Conservation (phyloP, 305 asterid genomes). For the Salvia sclarea region DNA sequence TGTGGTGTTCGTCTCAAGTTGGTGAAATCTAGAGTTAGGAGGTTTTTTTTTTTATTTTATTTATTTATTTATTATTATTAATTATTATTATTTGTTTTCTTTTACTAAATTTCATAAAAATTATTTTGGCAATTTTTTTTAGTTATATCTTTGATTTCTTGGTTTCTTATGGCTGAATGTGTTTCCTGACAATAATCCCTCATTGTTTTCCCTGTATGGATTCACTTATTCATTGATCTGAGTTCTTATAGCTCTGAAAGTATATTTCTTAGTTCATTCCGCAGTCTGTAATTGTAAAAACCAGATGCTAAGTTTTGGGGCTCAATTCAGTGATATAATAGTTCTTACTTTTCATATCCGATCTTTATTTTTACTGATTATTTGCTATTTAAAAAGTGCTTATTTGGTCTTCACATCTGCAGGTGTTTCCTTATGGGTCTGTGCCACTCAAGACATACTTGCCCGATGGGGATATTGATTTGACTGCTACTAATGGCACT, state of each 20-base stretch:
- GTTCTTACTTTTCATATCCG: not conserved
- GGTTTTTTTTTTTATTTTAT: too few relatives aligned
- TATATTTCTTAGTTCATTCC: slow-evolving; percentile 1
- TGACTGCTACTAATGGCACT: slow-evolving; percentile 55
- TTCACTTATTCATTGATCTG: not conserved
- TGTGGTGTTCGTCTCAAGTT: not conserved
- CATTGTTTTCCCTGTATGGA: not conserved
- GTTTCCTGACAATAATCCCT: not conserved
- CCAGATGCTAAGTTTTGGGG: not conserved
- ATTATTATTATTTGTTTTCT: not conserved
- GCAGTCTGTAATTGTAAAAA: not conserved
- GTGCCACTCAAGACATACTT: slow-evolving; percentile 92
- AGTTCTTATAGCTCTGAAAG: not conserved
- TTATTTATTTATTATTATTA: too few relatives aligned
- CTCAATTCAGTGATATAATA: not conserved
- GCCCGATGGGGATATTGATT: slow-evolving; percentile 95
- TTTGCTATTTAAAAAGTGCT: slow-evolving; percentile 5
- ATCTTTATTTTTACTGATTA: not conserved
- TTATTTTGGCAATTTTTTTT: not conserved
- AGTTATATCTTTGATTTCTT: not conserved
- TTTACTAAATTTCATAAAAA: too few relatives aligned
- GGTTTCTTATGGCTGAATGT: slow-evolving; percentile 6
- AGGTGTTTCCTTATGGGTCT: slow-evolving; percentile 88
- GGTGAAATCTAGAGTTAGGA: not conserved
- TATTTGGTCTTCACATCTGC: slow-evolving; percentile 9